phyloP scores from a whole-genome alignment of 129 eudicot species.

The Gnaphalium uliginosum region DNA sequence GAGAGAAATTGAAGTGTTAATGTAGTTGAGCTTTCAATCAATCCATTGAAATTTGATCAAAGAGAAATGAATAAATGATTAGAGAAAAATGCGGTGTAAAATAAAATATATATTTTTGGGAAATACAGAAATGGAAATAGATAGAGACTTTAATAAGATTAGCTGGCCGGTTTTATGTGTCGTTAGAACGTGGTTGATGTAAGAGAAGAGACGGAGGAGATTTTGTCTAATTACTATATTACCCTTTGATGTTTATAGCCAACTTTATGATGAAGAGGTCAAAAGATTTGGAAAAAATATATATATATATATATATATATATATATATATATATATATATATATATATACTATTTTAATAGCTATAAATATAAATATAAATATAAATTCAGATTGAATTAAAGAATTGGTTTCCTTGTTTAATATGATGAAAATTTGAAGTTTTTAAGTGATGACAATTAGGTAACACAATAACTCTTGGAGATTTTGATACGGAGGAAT shows the following conservation, averaged over 20 bases:
- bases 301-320: too few relatives aligned
- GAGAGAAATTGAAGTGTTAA: neutral
- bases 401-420: too few relatives aligned
- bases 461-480: too few relatives aligned
- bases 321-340: too few relatives aligned
- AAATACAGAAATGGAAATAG: neutral
- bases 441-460: too few relatives aligned
- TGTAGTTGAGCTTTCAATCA: neutral
- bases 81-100: constrained; percentile 18
- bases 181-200: constrained; percentile 32
- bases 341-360: too few relatives aligned
- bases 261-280: too few relatives aligned
- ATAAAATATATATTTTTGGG: neutral
- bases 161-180: constrained; percentile 39
- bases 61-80: neutral
- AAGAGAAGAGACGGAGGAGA: neutral
- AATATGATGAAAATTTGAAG: too few relatives aligned
- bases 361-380: too few relatives aligned
- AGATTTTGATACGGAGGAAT: too few relatives aligned
- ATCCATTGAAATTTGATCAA: neutral
- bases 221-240: neutral
- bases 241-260: neutral
- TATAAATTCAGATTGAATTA: too few relatives aligned
- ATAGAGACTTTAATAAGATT: constrained; percentile 16
- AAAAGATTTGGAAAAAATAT: too few relatives aligned